phyloP scores from a whole-genome alignment of 1,284 basidiomycete species.

The Earliella scabrosa region DNA sequence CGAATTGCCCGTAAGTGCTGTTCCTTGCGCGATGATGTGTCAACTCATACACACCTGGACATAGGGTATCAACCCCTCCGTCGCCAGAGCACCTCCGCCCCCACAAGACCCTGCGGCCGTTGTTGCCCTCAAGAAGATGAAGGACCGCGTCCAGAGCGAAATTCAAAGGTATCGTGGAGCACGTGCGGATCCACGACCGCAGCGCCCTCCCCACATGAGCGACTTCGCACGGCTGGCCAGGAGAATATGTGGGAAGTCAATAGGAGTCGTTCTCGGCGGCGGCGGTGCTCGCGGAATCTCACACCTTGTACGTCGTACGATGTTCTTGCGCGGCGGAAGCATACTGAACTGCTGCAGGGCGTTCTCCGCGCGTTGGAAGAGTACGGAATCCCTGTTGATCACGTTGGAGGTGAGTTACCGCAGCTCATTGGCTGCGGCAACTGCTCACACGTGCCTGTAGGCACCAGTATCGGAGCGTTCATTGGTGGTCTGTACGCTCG shows the following conservation, averaged over 20 bases:
- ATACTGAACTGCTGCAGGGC: slow-evolving; percentile 54
- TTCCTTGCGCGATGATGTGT: too few species aligned
- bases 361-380: slow-evolving; percentile 93
- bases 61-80: slow-evolving; percentile 71
- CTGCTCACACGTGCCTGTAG: slow-evolving; percentile 36
- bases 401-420: slow-evolving; percentile 67
- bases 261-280: slow-evolving; percentile 94
- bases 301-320: slow-evolving; percentile 71
- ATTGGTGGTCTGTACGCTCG: slow-evolving; percentile 97
- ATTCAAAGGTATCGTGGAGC: slow-evolving; percentile 86
- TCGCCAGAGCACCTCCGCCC: slow-evolving; percentile 58
- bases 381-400: slow-evolving; percentile 91
- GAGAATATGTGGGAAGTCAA: slow-evolving; percentile 89
- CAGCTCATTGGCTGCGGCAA: background rate
- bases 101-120: slow-evolving; percentile 89
- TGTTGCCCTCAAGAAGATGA: slow-evolving; percentile 87
- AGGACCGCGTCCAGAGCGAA: slow-evolving; percentile 88
- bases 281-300: slow-evolving; percentile 96
- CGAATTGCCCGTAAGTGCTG: slow-evolving; percentile 77
- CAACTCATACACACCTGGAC: too few species aligned
- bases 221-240: slow-evolving; percentile 95
- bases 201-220: slow-evolving; percentile 80
- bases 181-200: slow-evolving; percentile 70
- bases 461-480: slow-evolving; percentile 91
- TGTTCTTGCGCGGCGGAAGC: background rate